A percentile compares a stretch with the other conserved stretches of the same genome.
Evolutionary conservation across 2,329 filamentous ascomycete genomes (phyloP).

Genomic region (Penicillium sp.): DNA sequence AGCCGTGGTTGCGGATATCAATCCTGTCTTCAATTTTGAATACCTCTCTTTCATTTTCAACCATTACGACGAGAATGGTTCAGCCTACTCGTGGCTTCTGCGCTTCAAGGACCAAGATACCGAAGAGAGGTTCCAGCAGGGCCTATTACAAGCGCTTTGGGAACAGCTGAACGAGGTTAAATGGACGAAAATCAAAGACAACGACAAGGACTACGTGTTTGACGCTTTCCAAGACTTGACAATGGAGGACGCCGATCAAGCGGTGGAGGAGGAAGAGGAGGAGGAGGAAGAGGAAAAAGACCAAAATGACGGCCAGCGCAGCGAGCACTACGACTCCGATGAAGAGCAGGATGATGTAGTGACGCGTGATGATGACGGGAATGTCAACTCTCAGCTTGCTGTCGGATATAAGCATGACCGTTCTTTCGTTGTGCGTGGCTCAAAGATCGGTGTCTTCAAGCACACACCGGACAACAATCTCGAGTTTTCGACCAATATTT

Average conservation of each 20-base stretch:
- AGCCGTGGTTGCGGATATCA: slow-evolving; percentile 85
- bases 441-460: slow-evolving; percentile 99
- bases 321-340: slow-evolving; percentile 75
- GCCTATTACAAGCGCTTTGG: slow-evolving; percentile 94
- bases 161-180: slow-evolving; percentile 93
- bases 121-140: slow-evolving; percentile 87
- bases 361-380: slow-evolving; percentile 72
- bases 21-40: slow-evolving; percentile 98
- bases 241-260: slow-evolving; percentile 71
- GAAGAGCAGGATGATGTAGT: slow-evolving; percentile 81
- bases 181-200: slow-evolving; percentile 90
- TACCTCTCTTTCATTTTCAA: slow-evolving; percentile 99
- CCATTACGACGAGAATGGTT: slow-evolving; percentile 85
- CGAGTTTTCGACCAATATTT: slow-evolving; percentile 96
- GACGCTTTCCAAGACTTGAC: slow-evolving; percentile 94
- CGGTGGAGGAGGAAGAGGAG: slow-evolving; percentile 59
- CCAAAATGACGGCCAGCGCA: slow-evolving; percentile 67
- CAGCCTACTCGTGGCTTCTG: slow-evolving; percentile 92
- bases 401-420: slow-evolving; percentile 97
- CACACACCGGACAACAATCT: slow-evolving; percentile 91
- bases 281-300: slow-evolving; percentile 63
- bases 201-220: slow-evolving; percentile 90
- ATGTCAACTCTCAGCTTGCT: slow-evolving; percentile 90
- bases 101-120: slow-evolving; percentile 84
- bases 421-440: slow-evolving; percentile 94